Evolutionary conservation across 1,284 basidiomycete genomes (phyloP).

Genomic region (Sphagnurus paluster): DNA sequence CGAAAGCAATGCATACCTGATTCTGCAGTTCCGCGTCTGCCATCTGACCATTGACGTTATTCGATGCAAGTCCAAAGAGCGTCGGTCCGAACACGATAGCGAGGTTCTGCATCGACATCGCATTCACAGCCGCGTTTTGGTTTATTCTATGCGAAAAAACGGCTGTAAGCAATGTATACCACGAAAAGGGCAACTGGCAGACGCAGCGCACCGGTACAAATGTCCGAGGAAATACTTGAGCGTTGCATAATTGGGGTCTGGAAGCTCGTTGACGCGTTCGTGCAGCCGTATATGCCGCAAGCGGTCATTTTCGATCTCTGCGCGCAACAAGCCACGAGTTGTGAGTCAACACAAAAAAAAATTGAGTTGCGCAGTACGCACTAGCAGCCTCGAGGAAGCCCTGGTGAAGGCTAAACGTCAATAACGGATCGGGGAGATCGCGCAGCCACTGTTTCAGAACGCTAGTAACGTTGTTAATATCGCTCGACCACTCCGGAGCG

Average conservation of each 20-base stretch:
- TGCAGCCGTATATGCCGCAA: constrained; percentile 93
- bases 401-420: constrained; percentile 84
- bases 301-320: constrained; percentile 92
- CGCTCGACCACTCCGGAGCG: constrained; percentile 86
- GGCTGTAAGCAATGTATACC: constrained; percentile 7
- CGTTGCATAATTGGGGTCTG: constrained; percentile 97
- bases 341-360: background rate
- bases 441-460: constrained; percentile 96
- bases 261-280: constrained; percentile 96
- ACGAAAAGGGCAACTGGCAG: background rate
- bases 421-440: constrained; percentile 92
- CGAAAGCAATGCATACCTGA: constrained; percentile 42
- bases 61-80: constrained; percentile 65
- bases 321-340: constrained; percentile 5
- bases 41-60: constrained; percentile 40
- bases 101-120: constrained; percentile 93
- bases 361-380: constrained; percentile 42
- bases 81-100: constrained; percentile 98
- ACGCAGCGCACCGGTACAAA: constrained; percentile 73
- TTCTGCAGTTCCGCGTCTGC: constrained; percentile 57
- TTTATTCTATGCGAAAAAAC: constrained; percentile 55
- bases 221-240: constrained; percentile 96
- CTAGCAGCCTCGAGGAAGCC: constrained; percentile 96
- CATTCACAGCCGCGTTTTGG: constrained; percentile 76
- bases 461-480: constrained; percentile 95